A percentile compares a stretch with the other conserved stretches of the same genome.
Evolutionary conservation across 306 rosid genomes (phyloP).

Genomic region (Albizia julibrissin): DNA sequence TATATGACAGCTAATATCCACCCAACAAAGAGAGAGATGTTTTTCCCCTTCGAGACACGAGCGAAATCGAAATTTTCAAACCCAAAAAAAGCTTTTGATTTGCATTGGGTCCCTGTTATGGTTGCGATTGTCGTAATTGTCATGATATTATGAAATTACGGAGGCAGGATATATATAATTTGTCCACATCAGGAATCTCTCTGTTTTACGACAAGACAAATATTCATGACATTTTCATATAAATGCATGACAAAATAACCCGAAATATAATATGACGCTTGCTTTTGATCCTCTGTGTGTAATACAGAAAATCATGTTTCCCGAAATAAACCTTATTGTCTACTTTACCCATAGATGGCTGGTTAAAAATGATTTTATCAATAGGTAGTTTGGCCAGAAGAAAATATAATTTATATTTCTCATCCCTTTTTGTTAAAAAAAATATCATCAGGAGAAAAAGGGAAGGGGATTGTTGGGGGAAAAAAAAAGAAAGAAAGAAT

Average conservation of each 20-base stretch:
- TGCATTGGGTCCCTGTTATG: not conserved
- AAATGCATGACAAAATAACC: not conserved
- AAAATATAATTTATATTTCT: no score
- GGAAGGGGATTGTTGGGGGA: no score
- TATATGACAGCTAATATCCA: conserved; percentile 86
- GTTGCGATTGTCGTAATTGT: not conserved
- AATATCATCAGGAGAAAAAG: no score
- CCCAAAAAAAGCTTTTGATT: not conserved
- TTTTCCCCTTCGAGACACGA: not conserved
- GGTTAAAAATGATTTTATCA: not conserved
- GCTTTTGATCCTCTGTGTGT: no score
- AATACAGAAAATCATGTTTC: not conserved
- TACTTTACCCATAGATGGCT: no score
- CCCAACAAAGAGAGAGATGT: conserved; percentile 37
- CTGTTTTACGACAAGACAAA: conserved; percentile 38
- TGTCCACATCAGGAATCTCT: conserved; percentile 41
- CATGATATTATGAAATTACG: not conserved
- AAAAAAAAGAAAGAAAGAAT: no score
- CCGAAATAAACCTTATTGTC: not conserved
- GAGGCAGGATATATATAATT: not conserved
- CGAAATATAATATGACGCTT: not conserved
- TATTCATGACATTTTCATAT: conserved; percentile 14
- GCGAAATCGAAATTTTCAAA: not conserved
- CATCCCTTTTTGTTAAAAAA: no score
- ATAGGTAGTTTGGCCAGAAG: no score